Percentiles rank a stretch among this genome's conserved stretches.
phyloP scores from a whole-genome alignment of 371 early-diverging fungal species.

The Mucor lusitanicus region DNA sequence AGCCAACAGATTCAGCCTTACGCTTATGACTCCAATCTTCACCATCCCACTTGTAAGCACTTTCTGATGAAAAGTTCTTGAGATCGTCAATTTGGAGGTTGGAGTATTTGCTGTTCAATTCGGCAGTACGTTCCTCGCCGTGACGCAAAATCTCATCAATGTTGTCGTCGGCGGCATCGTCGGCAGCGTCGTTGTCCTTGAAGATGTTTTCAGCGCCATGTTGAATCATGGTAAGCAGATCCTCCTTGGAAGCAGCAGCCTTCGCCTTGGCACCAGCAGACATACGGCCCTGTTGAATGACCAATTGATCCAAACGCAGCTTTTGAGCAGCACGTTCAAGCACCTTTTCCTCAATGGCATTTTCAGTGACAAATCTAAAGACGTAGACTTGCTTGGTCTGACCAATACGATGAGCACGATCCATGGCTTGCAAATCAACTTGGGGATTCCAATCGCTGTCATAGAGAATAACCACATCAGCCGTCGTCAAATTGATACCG shows the following conservation, averaged over 20 bases:
- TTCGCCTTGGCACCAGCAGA: constrained; percentile 13
- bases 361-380: constrained; percentile 97
- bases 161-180: constrained; percentile 62
- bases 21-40: constrained; percentile 84
- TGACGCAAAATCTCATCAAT: constrained; percentile 88
- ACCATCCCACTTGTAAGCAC: constrained; percentile 95
- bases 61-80: constrained; percentile 79
- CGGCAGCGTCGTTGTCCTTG: constrained; percentile 59
- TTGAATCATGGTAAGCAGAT: constrained; percentile 94
- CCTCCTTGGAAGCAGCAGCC: constrained; percentile 69
- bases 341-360: constrained; percentile 98
- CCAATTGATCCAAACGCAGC: constrained; percentile 96
- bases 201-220: constrained; percentile 95
- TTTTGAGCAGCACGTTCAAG: constrained; percentile 97
- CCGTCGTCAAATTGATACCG: constrained; percentile 98
- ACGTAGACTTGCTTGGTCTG: constrained; percentile 99
- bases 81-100: constrained; percentile 90
- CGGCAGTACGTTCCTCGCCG: constrained; percentile 91
- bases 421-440: constrained; percentile 95
- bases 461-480: constrained; percentile 97
- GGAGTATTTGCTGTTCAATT: constrained; percentile 86
- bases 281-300: constrained; percentile 94
- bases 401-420: constrained; percentile 99
- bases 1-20: constrained; percentile 52
- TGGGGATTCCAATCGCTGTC: constrained; percentile 99